Evolutionary conservation across 176 grass and related monocot species (phyloP).

Genomic region (Carex littledalei): DNA sequence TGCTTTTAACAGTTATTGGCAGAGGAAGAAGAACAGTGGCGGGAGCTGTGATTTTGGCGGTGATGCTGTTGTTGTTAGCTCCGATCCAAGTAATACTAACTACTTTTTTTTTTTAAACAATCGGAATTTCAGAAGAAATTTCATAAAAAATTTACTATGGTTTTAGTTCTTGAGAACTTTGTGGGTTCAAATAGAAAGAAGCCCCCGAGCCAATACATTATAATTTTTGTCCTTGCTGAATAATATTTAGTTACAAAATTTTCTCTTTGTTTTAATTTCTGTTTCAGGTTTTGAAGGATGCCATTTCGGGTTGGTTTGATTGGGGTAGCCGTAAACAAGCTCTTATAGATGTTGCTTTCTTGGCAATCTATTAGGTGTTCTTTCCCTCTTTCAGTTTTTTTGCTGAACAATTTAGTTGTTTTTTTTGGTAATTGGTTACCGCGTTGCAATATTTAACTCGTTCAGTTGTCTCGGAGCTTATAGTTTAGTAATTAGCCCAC

Average conservation of each 20-base stretch:
- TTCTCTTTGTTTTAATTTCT: not conserved
- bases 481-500: not conserved
- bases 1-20: slow-evolving; percentile 43
- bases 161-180: not conserved
- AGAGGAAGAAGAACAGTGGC: slow-evolving; percentile 19
- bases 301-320: slow-evolving; percentile 17
- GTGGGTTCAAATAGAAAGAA: not conserved
- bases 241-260: not conserved
- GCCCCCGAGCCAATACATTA: not conserved
- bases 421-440: not conserved
- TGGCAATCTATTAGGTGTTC: slow-evolving; percentile 1
- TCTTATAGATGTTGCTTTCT: slow-evolving; percentile 10
- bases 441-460: not conserved
- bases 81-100: slow-evolving; percentile 35
- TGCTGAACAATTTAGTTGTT: not conserved
- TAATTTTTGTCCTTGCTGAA: not conserved
- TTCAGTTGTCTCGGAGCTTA: not conserved
- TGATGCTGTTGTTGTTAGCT: slow-evolving; percentile 22
- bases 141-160: not conserved
- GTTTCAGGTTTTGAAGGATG: slow-evolving; percentile 25
- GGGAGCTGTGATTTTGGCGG: slow-evolving; percentile 36
- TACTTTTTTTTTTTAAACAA: not conserved
- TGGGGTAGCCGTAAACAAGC: not conserved
- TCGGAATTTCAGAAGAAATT: too few species aligned
- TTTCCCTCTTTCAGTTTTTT: not conserved